Conservation (phyloP, 2,329 filamentous ascomycete species). For the Aspergillus ustus region DNA sequence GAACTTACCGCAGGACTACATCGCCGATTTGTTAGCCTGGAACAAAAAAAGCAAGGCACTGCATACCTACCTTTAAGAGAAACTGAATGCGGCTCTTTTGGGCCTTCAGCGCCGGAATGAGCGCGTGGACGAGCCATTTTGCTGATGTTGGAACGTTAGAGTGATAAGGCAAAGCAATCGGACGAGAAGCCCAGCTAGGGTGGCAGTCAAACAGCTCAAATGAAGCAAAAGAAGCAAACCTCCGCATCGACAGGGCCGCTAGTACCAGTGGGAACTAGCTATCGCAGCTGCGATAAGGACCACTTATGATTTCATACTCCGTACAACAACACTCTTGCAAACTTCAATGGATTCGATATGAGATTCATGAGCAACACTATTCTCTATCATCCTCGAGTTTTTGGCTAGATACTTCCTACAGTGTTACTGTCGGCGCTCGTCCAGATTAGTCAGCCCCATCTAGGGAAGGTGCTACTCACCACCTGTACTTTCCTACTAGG, state of each 20-base stretch:
- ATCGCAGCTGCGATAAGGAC: slow-evolving; percentile 1
- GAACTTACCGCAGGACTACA: slow-evolving; percentile 46
- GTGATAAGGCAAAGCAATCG: slow-evolving; percentile 17
- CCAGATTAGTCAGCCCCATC: neutral
- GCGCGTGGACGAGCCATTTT: slow-evolving; percentile 51
- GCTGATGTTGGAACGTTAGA: neutral
- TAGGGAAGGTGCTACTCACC: neutral
- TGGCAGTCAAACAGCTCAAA: slow-evolving; percentile 31
- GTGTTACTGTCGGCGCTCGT: neutral
- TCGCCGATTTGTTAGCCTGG: slow-evolving; percentile 24
- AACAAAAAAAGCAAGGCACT: slow-evolving; percentile 5
- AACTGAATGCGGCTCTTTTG: slow-evolving; percentile 77
- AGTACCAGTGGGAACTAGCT: neutral
- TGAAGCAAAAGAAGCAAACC: slow-evolving; percentile 33
- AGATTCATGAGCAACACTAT: neutral
- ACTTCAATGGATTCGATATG: neutral
- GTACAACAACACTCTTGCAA: neutral
- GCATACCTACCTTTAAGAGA: slow-evolving; percentile 71
- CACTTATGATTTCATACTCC: neutral
- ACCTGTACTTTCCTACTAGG: neutral
- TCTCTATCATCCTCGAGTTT: neutral
- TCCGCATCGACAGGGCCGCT: slow-evolving; percentile 17
- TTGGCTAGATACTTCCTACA: neutral
- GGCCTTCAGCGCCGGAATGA: slow-evolving; percentile 47
- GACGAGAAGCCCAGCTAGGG: slow-evolving; percentile 5